phyloP scores from a whole-genome alignment of 345 rosid species.

The Nasturtium officinale region DNA sequence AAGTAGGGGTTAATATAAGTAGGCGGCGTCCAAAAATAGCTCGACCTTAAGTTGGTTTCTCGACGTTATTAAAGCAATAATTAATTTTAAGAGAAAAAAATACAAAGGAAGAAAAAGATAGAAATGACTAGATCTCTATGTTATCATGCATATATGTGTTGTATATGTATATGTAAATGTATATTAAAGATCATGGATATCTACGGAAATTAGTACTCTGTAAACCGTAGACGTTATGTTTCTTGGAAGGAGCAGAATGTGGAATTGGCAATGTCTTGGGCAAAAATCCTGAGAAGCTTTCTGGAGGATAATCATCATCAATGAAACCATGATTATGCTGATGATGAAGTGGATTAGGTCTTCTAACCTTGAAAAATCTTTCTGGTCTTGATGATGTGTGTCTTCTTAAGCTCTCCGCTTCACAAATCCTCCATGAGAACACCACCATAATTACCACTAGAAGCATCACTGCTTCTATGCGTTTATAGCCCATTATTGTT shows the following conservation, averaged over 20 bases:
- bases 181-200: conserved; percentile 45
- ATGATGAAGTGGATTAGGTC: conserved; percentile 33
- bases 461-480: conserved; percentile 25
- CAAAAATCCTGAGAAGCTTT: conserved; percentile 49
- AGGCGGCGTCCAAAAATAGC: conserved; percentile 42
- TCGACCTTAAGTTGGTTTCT: conserved; percentile 29
- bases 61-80: conserved; percentile 22
- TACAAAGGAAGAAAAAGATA: conserved; percentile 4
- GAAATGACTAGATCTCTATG: conserved; percentile 25
- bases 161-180: conserved; percentile 23
- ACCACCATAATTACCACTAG: conserved; percentile 33
- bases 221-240: conserved; percentile 58
- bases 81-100: background rate
- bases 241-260: conserved; percentile 72
- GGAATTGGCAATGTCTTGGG: conserved; percentile 67
- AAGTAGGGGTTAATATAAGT: conserved; percentile 28
- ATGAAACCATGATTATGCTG: conserved; percentile 17
- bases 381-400: conserved; percentile 41
- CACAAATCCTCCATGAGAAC: conserved; percentile 37
- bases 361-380: conserved; percentile 41
- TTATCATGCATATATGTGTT: background rate
- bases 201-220: conserved; percentile 40
- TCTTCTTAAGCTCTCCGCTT: conserved; percentile 36
- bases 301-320: conserved; percentile 42
- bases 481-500: conserved; percentile 33